Percentiles rank a stretch among this genome's conserved stretches.
Conservation (phyloP, 2,329 filamentous ascomycete genomes). For the Fusarium irregulare region DNA sequence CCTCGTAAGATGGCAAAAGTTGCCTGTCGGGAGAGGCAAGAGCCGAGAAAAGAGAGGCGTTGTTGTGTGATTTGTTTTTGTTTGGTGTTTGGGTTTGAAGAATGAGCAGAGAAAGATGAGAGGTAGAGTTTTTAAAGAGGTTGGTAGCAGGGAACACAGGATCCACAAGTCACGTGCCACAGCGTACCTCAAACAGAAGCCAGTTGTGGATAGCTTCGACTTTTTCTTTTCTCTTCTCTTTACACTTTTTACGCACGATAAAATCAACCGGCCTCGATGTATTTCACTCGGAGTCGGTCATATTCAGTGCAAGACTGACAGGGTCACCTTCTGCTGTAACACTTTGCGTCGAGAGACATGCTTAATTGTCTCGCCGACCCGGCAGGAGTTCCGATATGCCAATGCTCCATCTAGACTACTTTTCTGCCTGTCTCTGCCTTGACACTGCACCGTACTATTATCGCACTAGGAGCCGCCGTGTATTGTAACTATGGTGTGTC, state of each 20-base stretch:
- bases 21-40: slow-evolving; percentile 13
- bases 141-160: slow-evolving; percentile 9
- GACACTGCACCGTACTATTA: background rate
- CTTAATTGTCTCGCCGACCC: slow-evolving; percentile 41
- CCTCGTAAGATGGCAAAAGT: slow-evolving; percentile 22
- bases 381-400: slow-evolving; percentile 50
- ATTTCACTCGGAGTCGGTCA: slow-evolving; percentile 66
- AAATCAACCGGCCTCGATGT: slow-evolving; percentile 69
- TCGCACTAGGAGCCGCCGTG: background rate
- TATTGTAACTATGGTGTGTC: background rate
- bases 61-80: slow-evolving; percentile 3
- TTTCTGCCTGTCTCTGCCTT: background rate
- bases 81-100: slow-evolving; percentile 10
- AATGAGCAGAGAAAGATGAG: slow-evolving; percentile 4
- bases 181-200: background rate
- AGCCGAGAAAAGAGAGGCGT: slow-evolving; percentile 18
- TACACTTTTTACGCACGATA: slow-evolving; percentile 66
- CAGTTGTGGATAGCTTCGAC: slow-evolving; percentile 3
- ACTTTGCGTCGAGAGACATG: slow-evolving; percentile 38
- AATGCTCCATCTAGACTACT: background rate
- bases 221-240: slow-evolving; percentile 45
- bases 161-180: slow-evolving; percentile 46
- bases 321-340: slow-evolving; percentile 44
- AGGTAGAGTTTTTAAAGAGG: slow-evolving; percentile 32
- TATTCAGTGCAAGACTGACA: slow-evolving; percentile 69